These are phyloP conservation scores for Diaporthe eres DNA, from an alignment of 2,329 filamentous ascomycete species.

Conservation along the genomic window DNA sequence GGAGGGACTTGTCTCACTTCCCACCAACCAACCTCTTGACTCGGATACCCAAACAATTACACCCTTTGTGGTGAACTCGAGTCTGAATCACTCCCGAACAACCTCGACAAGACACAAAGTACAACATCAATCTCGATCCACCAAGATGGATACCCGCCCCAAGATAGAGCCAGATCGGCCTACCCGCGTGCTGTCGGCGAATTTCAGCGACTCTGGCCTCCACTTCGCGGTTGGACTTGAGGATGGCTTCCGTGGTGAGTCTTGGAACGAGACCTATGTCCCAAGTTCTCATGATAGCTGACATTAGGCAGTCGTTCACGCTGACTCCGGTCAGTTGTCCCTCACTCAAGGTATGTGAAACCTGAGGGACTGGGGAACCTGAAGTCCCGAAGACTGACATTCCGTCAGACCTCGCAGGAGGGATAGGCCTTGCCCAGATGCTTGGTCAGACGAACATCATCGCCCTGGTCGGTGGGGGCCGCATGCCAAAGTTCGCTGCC, in stretches of 20 bases:
- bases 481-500: constrained; percentile 85
- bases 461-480: constrained; percentile 90
- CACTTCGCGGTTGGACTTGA: constrained; percentile 92
- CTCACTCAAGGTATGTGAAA: constrained; percentile 53
- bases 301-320: constrained; percentile 74
- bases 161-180: constrained; percentile 84
- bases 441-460: constrained; percentile 89
- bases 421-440: constrained; percentile 88
- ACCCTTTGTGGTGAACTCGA: constrained; percentile 9
- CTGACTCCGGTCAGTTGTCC: constrained; percentile 79
- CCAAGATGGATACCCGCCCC: constrained; percentile 88
- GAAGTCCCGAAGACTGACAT: constrained; percentile 8
- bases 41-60: background rate
- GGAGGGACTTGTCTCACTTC: background rate
- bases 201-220: constrained; percentile 87
- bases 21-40: constrained; percentile 9
- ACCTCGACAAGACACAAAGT: background rate
- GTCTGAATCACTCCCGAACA: background rate
- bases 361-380: constrained; percentile 50
- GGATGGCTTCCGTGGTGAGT: constrained; percentile 85
- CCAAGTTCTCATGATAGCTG: constrained; percentile 41
- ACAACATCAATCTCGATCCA: background rate
- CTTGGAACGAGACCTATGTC: background rate
- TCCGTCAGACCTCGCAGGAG: constrained; percentile 80
- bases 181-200: constrained; percentile 83